Evolutionary conservation across 192 early-diverging fungal species (phyloP), one percentile per base, ranked within the genome.

Genomic region (Dissophora globulifera): DNA sequence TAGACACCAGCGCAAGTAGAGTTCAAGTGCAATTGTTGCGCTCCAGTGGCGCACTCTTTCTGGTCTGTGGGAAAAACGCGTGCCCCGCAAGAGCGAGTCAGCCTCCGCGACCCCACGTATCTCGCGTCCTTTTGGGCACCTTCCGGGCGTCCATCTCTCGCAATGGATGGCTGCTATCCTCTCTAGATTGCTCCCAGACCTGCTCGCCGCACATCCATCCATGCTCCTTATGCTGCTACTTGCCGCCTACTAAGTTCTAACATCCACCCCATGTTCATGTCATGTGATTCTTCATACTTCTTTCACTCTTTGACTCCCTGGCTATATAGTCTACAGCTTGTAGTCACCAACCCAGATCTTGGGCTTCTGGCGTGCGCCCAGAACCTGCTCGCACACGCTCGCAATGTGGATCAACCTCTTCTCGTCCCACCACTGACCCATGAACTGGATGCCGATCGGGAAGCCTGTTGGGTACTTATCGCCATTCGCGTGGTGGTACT

Each of bases 361-460:
- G 43, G 81, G 83, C 50, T 75, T 63, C n/a, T 59, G 69, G 29
- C 80, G 78, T 15, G 65, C 29, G 26, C 68, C 79, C 19, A 82
- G 67, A 0, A 83, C 57, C 30, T 75, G 58, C 50, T 92, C 89
- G 29, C 79, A 81, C 1, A 81, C 74, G 52, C 79, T 82, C 2
- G 87, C 91, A 41, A 91, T 67, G 19, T 89, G 72, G 22, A 90
- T 76, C 5, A 92, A 69, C 17, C 82, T 33, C 41, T 79, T 87
- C 66, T 92, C 91, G 56, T 91, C 79, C 81, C 83, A 90, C 91
- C 91, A 92, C 50, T 84, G 79, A 6, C 82, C 79, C 79, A 87
- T 86, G 52, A 92, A 87, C 55, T 92, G 91, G 50, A 90, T 58
- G 29, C 86, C 89, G 45, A 91, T 79, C 9, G 91, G 91, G 13